phyloP scores from a whole-genome alignment of 371 early-diverging fungal species.

The Choanephora cucurbitarum region DNA sequence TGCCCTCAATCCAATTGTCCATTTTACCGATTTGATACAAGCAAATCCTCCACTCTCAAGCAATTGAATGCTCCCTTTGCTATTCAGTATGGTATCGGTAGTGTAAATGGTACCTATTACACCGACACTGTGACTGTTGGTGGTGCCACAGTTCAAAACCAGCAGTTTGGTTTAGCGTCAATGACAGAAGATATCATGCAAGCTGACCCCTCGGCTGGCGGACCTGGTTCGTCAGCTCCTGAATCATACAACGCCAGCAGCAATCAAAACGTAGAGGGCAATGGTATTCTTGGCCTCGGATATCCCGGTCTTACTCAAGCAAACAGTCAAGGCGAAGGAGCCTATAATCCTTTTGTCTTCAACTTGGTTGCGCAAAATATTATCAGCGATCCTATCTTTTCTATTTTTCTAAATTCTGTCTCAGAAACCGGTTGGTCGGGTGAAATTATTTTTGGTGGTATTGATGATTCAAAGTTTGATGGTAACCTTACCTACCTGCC shows the following conservation, averaged over 20 bases:
- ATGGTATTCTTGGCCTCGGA: conserved; percentile 54
- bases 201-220: conserved; percentile 26
- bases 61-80: conserved; percentile 21
- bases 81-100: conserved; percentile 48
- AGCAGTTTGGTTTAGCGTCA: conserved; percentile 46
- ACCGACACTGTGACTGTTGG: conserved; percentile 34
- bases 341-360: conserved; percentile 47
- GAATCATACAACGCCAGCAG: conserved; percentile 2
- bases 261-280: conserved; percentile 34
- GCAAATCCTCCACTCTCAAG: conserved; percentile 37
- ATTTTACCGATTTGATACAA: conserved; percentile 34
- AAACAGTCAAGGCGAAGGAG: conserved; percentile 26
- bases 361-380: conserved; percentile 39
- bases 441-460: conserved; percentile 63
- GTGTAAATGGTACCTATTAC: conserved; percentile 43
- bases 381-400: conserved; percentile 43
- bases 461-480: conserved; percentile 50
- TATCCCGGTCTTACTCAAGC: conserved; percentile 46
- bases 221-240: conserved; percentile 6
- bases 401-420: conserved; percentile 39
- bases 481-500: conserved; percentile 55
- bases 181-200: conserved; percentile 34
- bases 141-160: conserved; percentile 41
- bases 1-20: conserved; percentile 37
- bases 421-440: conserved; percentile 45